phyloP scores from a whole-genome alignment of 257 asterid genomes.

The Jacaranda copaia region DNA sequence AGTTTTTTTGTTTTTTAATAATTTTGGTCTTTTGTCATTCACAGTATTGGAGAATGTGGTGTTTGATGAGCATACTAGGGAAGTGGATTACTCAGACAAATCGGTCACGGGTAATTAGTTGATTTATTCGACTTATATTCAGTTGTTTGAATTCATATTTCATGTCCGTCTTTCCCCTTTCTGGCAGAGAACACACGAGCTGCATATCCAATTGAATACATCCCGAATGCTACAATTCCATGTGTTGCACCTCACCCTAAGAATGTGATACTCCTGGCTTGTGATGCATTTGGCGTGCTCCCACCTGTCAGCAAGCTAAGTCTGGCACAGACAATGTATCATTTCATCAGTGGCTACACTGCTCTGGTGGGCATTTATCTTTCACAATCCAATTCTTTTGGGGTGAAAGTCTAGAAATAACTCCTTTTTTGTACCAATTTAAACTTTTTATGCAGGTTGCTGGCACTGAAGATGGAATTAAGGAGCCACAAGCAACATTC shows the following conservation, averaged over 20 bases:
- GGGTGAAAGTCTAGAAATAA: no score
- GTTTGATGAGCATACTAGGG: slow-evolving; percentile 91
- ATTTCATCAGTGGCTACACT: slow-evolving; percentile 99
- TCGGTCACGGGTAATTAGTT: slow-evolving; percentile 83
- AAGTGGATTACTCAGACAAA: slow-evolving; percentile 86
- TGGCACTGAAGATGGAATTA: slow-evolving; percentile 97
- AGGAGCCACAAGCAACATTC: slow-evolving; percentile 97
- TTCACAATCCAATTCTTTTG: not conserved
- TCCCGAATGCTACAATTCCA: slow-evolving; percentile 94
- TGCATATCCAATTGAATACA: slow-evolving; percentile 95
- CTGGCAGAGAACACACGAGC: slow-evolving; percentile 93
- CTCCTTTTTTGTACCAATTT: no score
- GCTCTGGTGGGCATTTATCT: slow-evolving; percentile 66
- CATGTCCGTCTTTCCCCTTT: not conserved
- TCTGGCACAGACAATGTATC: slow-evolving; percentile 96
- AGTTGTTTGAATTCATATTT: not conserved
- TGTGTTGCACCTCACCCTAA: slow-evolving; percentile 94
- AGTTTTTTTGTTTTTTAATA: no score
- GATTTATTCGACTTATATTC: not conserved
- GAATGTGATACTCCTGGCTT: slow-evolving; percentile 89
- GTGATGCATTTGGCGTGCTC: slow-evolving; percentile 98
- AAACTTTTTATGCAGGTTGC: slow-evolving; percentile 69
- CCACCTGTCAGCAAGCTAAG: slow-evolving; percentile 98
- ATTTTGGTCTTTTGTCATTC: slow-evolving; percentile 5
- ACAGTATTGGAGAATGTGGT: slow-evolving; percentile 94